Evolutionary conservation across 805 yeast species (phyloP).

Genomic region (Yamadazyma phyllophila): DNA sequence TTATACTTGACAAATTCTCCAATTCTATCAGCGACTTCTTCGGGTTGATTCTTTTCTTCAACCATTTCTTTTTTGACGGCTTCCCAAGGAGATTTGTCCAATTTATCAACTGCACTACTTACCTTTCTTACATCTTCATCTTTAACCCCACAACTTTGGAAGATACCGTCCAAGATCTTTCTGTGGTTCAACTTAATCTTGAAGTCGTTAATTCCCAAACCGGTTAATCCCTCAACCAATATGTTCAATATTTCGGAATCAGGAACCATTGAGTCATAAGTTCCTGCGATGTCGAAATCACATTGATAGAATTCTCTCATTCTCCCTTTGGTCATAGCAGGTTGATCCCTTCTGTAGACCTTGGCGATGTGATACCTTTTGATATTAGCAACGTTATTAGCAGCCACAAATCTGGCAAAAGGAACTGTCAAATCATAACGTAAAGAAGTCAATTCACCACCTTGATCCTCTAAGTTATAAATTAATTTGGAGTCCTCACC

Average conservation of each 20-base stretch:
- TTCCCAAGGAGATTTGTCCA: constrained; percentile 95
- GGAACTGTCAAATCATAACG: constrained; percentile 98
- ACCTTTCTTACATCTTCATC: constrained; percentile 92
- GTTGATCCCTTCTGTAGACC: constrained; percentile 98
- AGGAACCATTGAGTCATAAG: constrained; percentile 91
- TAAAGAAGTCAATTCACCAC: constrained; percentile 94
- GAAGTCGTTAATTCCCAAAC: constrained; percentile 83
- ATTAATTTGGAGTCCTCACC: constrained; percentile 98
- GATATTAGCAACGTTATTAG: constrained; percentile 85
- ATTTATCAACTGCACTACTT: constrained; percentile 93
- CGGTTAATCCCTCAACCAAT: constrained; percentile 78
- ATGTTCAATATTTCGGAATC: constrained; percentile 87
- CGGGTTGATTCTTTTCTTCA: constrained; percentile 85
- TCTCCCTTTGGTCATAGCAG: constrained; percentile 99
- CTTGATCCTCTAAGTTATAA: constrained; percentile 96
- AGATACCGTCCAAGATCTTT: constrained; percentile 92
- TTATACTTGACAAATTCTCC: constrained; percentile 86
- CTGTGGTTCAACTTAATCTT: constrained; percentile 93
- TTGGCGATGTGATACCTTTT: constrained; percentile 97
- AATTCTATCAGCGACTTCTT: constrained; percentile 87
- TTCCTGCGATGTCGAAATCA: constrained; percentile 96
- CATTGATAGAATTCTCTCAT: constrained; percentile 99
- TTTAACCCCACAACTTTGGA: constrained; percentile 90
- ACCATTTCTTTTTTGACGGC: constrained; percentile 90
- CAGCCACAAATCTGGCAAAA: constrained; percentile 94